Evolutionary conservation across 1,284 basidiomycete genomes (phyloP).

Genomic region (Vanrija sp.): DNA sequence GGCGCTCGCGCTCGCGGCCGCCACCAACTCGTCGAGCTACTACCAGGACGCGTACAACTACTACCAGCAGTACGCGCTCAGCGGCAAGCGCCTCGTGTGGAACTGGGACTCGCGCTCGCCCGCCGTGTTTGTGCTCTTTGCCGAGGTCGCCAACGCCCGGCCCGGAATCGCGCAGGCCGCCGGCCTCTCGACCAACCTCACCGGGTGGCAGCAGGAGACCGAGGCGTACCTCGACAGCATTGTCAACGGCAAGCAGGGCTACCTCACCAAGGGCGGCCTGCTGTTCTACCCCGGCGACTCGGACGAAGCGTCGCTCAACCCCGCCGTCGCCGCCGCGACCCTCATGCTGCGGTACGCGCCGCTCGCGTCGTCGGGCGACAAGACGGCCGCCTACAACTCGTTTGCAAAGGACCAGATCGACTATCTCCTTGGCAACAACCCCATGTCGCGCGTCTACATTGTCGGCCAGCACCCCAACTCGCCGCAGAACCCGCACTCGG

Average conservation of each 20-base stretch:
- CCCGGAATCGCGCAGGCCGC: slow-evolving; percentile 60
- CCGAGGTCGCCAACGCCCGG: slow-evolving; percentile 48
- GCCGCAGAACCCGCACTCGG: slow-evolving; percentile 81
- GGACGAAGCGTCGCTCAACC: slow-evolving; percentile 72
- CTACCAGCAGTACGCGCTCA: slow-evolving; percentile 61
- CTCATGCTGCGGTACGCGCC: slow-evolving; percentile 71
- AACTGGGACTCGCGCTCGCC: slow-evolving; percentile 87
- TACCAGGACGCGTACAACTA: slow-evolving; percentile 64
- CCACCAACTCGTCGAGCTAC: slow-evolving; percentile 59
- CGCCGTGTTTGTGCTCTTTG: slow-evolving; percentile 68
- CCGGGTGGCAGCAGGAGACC: slow-evolving; percentile 64
- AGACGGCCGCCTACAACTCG: slow-evolving; percentile 58
- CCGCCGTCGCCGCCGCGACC: slow-evolving; percentile 80
- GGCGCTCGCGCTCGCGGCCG: slow-evolving; percentile 69
- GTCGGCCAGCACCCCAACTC: slow-evolving; percentile 86
- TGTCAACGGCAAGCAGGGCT: slow-evolving; percentile 57
- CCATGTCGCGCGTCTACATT: slow-evolving; percentile 64
- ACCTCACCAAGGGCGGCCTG: slow-evolving; percentile 66
- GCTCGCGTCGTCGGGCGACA: slow-evolving; percentile 62
- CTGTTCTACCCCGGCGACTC: slow-evolving; percentile 77
- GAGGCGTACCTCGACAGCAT: slow-evolving; percentile 75
- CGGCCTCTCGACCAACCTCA: slow-evolving; percentile 55
- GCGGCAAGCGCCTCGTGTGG: slow-evolving; percentile 60
- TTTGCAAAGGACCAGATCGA: slow-evolving; percentile 57
- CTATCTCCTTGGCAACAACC: slow-evolving; percentile 79